Evolutionary conservation across 2,329 filamentous ascomycete species (phyloP), one percentile per base, ranked within the genome.

Genomic region (Trichoderma sp.): DNA sequence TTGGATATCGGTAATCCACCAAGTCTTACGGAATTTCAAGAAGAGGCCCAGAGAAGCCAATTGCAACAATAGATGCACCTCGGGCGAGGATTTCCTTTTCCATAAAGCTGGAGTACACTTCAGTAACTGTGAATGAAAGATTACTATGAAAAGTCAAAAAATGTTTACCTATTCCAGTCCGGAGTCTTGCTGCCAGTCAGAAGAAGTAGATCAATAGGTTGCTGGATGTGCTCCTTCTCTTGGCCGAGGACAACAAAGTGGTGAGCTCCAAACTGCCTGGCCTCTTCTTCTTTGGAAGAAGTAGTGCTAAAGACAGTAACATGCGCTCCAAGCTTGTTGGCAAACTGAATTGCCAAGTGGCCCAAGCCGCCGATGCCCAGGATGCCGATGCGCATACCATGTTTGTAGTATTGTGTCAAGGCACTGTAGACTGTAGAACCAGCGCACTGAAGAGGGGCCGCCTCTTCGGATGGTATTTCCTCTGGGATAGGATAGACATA

Each of bases 311-410:
- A 50, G 45, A 50, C 45, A 50, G 45, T 50, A 21, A 50, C 45
- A 50, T 50, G 18, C 1, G 45, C 45, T 16, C 45, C 45, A 50
- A 93, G 91, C 85, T 92, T 92, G 53, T 87, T 85, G 0, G 91
- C 91, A 71, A 71, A 77, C 69, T 77, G 76, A 35, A 77, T 77
- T 31, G 67, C 75, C 41, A 77, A 59, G 68, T 77, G 76, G n/a
- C 76, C 76, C n/a, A 77, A 68, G 14, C 76, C 76, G 16, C 93
- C 89, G 64, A 94, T 85, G 68, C 91, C 92, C 45, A 93, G 86
- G 78, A 87, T 80, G 33, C 84, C 86, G 45, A 88, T 83, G 0
- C 65, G 31, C 65, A 41, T 68, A 35, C 65, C 38, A 21, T 59
- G 21, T 27, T 59, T 59, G 53, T 59, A 59, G 53, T 59, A 31